These are phyloP conservation scores for Venturia aucupariae DNA, from an alignment of 2,329 filamentous ascomycete genomes.

Conservation along the genomic window DNA sequence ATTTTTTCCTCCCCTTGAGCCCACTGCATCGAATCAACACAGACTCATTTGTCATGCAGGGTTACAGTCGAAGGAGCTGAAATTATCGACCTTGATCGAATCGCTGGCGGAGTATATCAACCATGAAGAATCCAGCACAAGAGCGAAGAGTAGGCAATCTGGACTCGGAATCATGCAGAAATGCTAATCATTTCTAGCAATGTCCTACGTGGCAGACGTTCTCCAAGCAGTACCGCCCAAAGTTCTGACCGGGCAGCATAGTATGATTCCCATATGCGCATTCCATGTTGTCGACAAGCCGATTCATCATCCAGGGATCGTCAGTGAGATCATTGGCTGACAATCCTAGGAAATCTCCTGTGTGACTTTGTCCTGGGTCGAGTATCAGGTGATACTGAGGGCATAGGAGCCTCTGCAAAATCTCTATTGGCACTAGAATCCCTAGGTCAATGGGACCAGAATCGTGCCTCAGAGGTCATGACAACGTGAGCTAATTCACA, in stretches of 20 bases:
- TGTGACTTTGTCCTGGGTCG: conserved; percentile 56
- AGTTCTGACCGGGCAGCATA: conserved; percentile 51
- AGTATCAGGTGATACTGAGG: conserved; percentile 46
- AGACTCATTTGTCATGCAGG: conserved; percentile 12
- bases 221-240: conserved; percentile 42
- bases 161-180: neutral
- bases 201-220: conserved; percentile 43
- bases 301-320: neutral
- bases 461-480: conserved; percentile 44
- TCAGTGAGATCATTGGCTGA: neutral
- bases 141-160: conserved; percentile 44
- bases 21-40: conserved; percentile 10
- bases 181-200: conserved; percentile 24
- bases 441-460: conserved; percentile 50
- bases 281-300: neutral
- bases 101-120: conserved; percentile 59
- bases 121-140: conserved; percentile 50
- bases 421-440: conserved; percentile 51
- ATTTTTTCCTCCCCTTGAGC: conserved; percentile 15
- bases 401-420: conserved; percentile 48
- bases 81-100: conserved; percentile 53
- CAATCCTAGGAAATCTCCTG: conserved; percentile 42
- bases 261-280: conserved; percentile 22
- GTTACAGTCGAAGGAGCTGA: conserved; percentile 39
- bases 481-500: conserved; percentile 35